Conservation (phyloP, 73 alveolate genomes). For the Tetrahymena elliotti region DNA sequence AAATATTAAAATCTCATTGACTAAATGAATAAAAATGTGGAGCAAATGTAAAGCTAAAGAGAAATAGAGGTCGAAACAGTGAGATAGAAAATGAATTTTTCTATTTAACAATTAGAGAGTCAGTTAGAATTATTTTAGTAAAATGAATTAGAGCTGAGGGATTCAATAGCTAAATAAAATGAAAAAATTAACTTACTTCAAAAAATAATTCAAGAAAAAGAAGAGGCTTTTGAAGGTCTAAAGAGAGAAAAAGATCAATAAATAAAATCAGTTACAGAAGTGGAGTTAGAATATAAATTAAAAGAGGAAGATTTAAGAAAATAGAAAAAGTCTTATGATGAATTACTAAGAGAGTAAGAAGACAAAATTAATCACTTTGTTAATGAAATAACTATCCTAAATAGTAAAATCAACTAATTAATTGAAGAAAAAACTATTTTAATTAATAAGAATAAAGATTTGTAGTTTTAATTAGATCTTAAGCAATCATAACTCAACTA, state of each 20-base stretch:
- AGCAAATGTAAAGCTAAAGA: neutral
- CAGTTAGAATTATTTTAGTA: neutral
- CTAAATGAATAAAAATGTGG: neutral
- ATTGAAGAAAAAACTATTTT: neutral
- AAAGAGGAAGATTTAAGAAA: neutral
- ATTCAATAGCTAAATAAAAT: neutral
- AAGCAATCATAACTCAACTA: neutral
- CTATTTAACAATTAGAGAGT: neutral
- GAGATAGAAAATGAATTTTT: neutral
- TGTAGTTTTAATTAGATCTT: neutral
- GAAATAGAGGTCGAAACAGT: neutral
- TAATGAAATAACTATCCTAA: neutral
- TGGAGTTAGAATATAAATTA: neutral
- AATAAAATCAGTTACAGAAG: neutral
- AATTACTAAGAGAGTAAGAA: neutral
- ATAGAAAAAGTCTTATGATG: neutral
- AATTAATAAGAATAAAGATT: neutral
- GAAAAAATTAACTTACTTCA: neutral
- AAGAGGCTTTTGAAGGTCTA: neutral
- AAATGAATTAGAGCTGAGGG: neutral
- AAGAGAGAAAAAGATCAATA: neutral
- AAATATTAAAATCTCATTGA: neutral
- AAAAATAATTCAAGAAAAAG: neutral
- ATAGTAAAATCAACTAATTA: neutral
- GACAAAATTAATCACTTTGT: neutral